Percentiles rank a stretch among this genome's conserved stretches.
Evolutionary conservation across 1,284 basidiomycete genomes (phyloP).

Genomic region (Ganoderma resinaceum): DNA sequence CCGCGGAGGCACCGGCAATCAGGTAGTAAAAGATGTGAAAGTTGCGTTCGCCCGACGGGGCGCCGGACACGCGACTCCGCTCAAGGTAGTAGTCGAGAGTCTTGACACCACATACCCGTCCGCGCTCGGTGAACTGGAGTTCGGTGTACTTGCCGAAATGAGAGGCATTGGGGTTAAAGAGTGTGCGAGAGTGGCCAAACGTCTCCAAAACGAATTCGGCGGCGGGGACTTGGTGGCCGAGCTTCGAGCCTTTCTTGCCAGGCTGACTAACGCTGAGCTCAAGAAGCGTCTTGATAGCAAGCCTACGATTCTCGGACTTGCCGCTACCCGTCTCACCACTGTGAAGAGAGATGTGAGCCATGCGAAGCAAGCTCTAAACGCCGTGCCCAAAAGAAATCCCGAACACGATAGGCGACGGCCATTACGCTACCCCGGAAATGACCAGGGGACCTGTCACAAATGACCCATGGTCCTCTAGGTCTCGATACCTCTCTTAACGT

Average conservation of each 20-base stretch:
- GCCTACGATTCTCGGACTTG: constrained; percentile 89
- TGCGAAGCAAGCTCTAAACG: not conserved
- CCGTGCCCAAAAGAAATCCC: not conserved
- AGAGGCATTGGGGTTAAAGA: constrained; percentile 91
- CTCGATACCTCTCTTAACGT: too few relatives aligned
- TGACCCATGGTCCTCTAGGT: too few relatives aligned
- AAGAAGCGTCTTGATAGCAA: constrained; percentile 91
- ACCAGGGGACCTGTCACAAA: too few relatives aligned
- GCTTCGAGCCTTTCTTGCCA: constrained; percentile 94
- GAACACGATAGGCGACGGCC: too few relatives aligned
- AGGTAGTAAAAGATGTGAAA: constrained; percentile 99
- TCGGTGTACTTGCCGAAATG: constrained; percentile 95
- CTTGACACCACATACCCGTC: constrained; percentile 89
- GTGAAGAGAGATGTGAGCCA: constrained; percentile 18
- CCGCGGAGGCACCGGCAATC: constrained; percentile 85
- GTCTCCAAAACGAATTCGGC: constrained; percentile 95
- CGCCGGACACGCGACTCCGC: constrained; percentile 81
- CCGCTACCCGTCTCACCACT: constrained; percentile 95
- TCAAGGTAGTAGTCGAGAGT: constrained; percentile 98
- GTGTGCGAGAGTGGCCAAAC: constrained; percentile 90
- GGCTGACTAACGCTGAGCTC: constrained; percentile 89
- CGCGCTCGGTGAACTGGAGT: constrained; percentile 91
- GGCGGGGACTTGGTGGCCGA: constrained; percentile 86
- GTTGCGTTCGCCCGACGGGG: constrained; percentile 89
- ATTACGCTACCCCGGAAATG: too few relatives aligned